These are phyloP conservation scores for Entomophthora muscae DNA, from an alignment of 371 early-diverging fungal genomes.

Conservation along the genomic window DNA sequence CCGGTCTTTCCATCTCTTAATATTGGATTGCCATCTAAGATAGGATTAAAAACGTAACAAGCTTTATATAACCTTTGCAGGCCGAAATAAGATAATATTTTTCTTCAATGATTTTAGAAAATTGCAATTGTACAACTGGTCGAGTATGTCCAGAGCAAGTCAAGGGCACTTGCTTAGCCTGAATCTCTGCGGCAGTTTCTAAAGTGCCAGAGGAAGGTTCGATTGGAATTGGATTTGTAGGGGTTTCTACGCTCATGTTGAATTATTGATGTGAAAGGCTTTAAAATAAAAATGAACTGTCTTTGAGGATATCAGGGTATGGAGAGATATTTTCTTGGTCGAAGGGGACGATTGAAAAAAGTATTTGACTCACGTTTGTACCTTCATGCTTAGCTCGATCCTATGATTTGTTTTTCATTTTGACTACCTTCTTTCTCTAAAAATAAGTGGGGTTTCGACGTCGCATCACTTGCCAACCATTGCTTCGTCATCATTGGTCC, in stretches of 20 bases:
- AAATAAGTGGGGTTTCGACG: too few relatives aligned
- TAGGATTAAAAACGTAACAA: not conserved
- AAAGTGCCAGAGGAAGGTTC: not conserved
- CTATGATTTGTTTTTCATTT: too few relatives aligned
- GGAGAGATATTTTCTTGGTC: too few relatives aligned
- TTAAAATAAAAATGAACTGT: too few relatives aligned
- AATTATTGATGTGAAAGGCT: not conserved
- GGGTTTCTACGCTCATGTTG: not conserved
- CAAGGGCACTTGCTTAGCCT: constrained; percentile 34
- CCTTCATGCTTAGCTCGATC: too few relatives aligned
- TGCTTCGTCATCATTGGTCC: too few relatives aligned
- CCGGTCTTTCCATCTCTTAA: constrained; percentile 70
- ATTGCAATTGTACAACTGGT: constrained; percentile 71
- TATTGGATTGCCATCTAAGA: constrained; percentile 69
- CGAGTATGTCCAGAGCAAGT: constrained; percentile 77
- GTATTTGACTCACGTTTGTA: too few relatives aligned
- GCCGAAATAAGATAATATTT: constrained; percentile 64
- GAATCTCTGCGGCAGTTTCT: not conserved
- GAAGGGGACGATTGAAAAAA: too few relatives aligned
- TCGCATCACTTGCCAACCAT: too few relatives aligned
- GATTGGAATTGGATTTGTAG: not conserved
- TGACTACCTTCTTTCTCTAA: too few relatives aligned
- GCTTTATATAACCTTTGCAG: constrained; percentile 51
- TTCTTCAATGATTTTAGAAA: constrained; percentile 45
- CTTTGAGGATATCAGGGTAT: too few relatives aligned